Evolutionary conservation across 2,329 filamentous ascomycete species (phyloP), one percentile per base, ranked within the genome.

Genomic region (Diaporthe citriasiana): DNA sequence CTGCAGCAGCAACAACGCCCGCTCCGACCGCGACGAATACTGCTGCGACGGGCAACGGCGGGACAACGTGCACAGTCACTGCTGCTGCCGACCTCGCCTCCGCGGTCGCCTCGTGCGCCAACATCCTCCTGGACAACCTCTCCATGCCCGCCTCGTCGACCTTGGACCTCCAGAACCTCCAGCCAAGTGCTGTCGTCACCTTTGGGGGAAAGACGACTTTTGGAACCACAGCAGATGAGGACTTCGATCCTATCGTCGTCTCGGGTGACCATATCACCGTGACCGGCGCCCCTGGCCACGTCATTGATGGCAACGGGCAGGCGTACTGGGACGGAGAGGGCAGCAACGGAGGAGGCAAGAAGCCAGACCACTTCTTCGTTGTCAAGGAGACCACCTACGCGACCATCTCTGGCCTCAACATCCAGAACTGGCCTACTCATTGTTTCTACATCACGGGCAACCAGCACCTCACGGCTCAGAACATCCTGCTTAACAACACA

Each of bases 311-410:
- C 47, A 72, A 74, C 63, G 76, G 76, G 4, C 53, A 33, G 35
- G 63, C 65, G 5, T 77, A 75, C 73, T 78, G 82, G 82, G 82
- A 83, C 71, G 80, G 81, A 45, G 38, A 82, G 76, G 83, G 83
- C 60, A 77, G 76, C 76, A 84, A 84, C 71, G 82, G 83, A n/a
- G 83, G 83, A 59, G 80, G 80, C 76, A 80, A 77, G 47, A 84
- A 84, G 81, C 82, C 83, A 51, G 81, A 85, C 82, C 74, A 76
- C 74, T 87, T 90, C 83, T 89, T 90, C 83, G 84, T 82, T 30
- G 87, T 87, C 59, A 83, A 86, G 76, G 80, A 79, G 6, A 78
- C 85, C 35, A 80, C 77, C 57, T 76, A 80, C 75, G 84, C 83
- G 25, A 80, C 77, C 74, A 84, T 85, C 77, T 83, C 80, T 70